A percentile compares a stretch with the other conserved stretches of the same genome.
Evolutionary conservation across 495 filamentous ascomycete genomes (phyloP).

Genomic region (Sordaria brevicollis): DNA sequence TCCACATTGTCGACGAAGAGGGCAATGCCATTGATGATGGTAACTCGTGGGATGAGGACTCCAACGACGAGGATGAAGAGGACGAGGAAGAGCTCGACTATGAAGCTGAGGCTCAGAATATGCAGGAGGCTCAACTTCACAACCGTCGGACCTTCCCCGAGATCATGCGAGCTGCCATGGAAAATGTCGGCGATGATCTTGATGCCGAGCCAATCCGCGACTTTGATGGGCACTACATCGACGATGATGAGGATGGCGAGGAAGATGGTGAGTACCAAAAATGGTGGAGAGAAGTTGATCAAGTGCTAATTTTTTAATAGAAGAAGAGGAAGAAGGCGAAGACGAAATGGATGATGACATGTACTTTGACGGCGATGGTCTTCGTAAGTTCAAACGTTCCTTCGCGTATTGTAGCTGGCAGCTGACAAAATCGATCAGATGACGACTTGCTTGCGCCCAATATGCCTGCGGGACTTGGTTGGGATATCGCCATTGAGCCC

Average conservation of each 20-base stretch:
- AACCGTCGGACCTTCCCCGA: slow-evolving; percentile 41
- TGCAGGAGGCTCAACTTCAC: slow-evolving; percentile 30
- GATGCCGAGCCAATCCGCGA: slow-evolving; percentile 36
- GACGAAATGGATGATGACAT: slow-evolving; percentile 60
- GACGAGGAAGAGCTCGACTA: slow-evolving; percentile 44
- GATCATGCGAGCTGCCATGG: slow-evolving; percentile 50
- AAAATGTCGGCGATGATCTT: slow-evolving; percentile 46
- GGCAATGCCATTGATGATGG: slow-evolving; percentile 41
- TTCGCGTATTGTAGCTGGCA: slow-evolving; percentile 10
- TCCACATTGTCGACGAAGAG: slow-evolving; percentile 49
- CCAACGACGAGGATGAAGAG: slow-evolving; percentile 44
- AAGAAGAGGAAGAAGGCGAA: slow-evolving; percentile 58
- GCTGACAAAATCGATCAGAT: slow-evolving; percentile 24
- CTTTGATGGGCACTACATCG: slow-evolving; percentile 52
- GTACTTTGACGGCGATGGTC: slow-evolving; percentile 57
- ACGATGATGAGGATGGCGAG: slow-evolving; percentile 55
- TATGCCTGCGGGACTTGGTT: slow-evolving; percentile 31
- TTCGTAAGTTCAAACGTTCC: slow-evolving; percentile 41
- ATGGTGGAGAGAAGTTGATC: slow-evolving; percentile 3
- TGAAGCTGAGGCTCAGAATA: slow-evolving; percentile 33
- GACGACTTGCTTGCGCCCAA: slow-evolving; percentile 39
- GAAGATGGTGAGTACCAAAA: slow-evolving; percentile 42
- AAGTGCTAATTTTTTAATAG: slow-evolving; percentile 18
- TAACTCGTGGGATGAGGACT: slow-evolving; percentile 47
- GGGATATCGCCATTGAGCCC: slow-evolving; percentile 34